These are phyloP conservation scores for Alternaria sp. DNA, from an alignment of 2,329 filamentous ascomycete species.

Conservation along the genomic window DNA sequence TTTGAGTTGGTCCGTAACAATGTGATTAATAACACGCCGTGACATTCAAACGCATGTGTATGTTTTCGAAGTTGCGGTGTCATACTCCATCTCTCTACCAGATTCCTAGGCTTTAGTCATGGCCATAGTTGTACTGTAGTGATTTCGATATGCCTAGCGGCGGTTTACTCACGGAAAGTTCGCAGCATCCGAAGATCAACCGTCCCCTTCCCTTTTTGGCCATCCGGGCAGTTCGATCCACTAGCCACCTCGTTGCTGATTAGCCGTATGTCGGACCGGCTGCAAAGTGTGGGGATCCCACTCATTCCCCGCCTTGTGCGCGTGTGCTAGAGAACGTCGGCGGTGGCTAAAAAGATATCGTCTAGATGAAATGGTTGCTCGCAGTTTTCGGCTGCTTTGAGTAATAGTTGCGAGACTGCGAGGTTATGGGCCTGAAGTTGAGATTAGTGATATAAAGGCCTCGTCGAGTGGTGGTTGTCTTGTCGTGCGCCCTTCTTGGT, in stretches of 20 bases:
- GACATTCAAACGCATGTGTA: neutral
- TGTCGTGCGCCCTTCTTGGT: too few species aligned
- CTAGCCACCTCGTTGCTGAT: neutral
- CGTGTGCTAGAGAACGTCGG: neutral
- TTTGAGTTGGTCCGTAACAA: neutral
- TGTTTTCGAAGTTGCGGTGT: neutral
- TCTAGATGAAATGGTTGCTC: constrained; percentile 2
- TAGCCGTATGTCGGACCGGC: neutral
- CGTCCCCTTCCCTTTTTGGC: neutral
- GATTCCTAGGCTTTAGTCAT: neutral
- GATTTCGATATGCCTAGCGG: neutral
- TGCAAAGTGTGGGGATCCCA: neutral
- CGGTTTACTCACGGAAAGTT: neutral
- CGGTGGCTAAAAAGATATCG: constrained; percentile 1
- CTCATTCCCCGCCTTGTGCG: neutral
- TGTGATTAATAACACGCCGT: neutral
- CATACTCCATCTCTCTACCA: neutral
- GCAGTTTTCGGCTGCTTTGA: constrained; percentile 18
- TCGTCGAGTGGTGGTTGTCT: too few species aligned
- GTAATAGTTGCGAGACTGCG: constrained; percentile 1
- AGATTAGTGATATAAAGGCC: neutral
- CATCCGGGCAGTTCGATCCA: neutral
- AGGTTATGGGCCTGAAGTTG: neutral
- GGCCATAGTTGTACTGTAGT: neutral
- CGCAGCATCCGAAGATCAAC: neutral